phyloP scores from a whole-genome alignment of 495 filamentous ascomycete species.

The Penicillium coffeae region DNA sequence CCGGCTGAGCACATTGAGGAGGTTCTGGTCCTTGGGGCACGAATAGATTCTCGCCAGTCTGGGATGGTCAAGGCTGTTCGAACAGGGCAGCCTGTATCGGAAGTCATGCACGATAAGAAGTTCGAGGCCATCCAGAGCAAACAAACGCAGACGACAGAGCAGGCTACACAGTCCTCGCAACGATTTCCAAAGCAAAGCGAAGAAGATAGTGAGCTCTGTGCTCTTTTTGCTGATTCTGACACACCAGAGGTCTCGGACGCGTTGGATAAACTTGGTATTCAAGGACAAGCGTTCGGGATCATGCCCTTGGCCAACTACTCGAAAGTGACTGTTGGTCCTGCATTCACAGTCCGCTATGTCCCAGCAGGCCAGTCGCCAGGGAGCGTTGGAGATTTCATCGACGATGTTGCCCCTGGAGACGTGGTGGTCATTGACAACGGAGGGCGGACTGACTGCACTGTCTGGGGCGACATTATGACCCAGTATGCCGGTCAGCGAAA shows the following conservation, averaged over 20 bases:
- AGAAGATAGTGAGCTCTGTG: constrained; percentile 18
- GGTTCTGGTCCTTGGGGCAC: constrained; percentile 10
- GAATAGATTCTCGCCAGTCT: constrained; percentile 14
- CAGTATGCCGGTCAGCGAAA: constrained; percentile 18
- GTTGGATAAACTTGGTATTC: constrained; percentile 21
- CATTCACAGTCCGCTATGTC: constrained; percentile 21
- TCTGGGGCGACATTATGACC: constrained; percentile 25
- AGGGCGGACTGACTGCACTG: constrained; percentile 19
- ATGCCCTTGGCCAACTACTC: constrained; percentile 18
- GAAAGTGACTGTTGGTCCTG: constrained; percentile 17
- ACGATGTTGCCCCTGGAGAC: constrained; percentile 18
- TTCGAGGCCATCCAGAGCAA: constrained; percentile 19
- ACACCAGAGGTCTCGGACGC: constrained; percentile 21
- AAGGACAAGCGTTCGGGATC: constrained; percentile 17
- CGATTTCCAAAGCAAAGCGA: constrained; percentile 7
- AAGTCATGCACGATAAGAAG: constrained; percentile 21
- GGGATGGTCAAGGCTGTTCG: constrained; percentile 15
- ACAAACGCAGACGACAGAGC: no score
- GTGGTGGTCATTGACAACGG: constrained; percentile 20
- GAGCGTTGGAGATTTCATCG: constrained; percentile 21
- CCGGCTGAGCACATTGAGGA: constrained; percentile 15
- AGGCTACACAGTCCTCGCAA: no score
- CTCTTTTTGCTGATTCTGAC: constrained; percentile 18
- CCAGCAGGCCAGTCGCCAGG: constrained; percentile 19
- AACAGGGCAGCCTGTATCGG: constrained; percentile 12